phyloP scores from a whole-genome alignment of 1,139 yeast genomes.

The Candida labiduridarum region DNA sequence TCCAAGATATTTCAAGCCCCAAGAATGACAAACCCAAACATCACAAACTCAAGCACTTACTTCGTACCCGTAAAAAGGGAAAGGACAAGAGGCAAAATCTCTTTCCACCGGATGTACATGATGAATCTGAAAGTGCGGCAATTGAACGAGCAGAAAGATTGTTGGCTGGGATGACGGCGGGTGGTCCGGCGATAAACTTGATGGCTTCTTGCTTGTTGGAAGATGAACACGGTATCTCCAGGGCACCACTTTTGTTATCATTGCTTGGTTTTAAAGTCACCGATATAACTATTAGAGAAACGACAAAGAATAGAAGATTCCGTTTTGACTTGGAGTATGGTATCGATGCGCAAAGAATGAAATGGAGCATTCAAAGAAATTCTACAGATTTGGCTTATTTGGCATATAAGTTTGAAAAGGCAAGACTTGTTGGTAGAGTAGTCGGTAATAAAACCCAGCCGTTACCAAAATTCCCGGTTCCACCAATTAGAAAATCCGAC shows the following conservation, averaged over 20 bases:
- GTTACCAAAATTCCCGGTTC: constrained; percentile 35
- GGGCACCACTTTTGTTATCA: constrained; percentile 81
- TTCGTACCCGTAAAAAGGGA: constrained; percentile 31
- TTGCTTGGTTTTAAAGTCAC: constrained; percentile 68
- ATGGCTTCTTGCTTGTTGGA: constrained; percentile 74
- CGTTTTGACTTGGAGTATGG: constrained; percentile 85
- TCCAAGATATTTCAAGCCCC: constrained; percentile 10
- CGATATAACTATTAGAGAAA: constrained; percentile 47
- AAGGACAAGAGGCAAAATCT: constrained; percentile 25
- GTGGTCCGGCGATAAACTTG: constrained; percentile 78
- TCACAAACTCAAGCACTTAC: constrained; percentile 26
- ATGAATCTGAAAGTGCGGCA: constrained; percentile 31
- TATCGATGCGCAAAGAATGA: constrained; percentile 73
- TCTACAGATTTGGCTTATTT: constrained; percentile 70
- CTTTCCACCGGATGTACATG: constrained; percentile 21
- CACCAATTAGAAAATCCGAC: constrained; percentile 24
- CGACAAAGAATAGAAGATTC: constrained; percentile 56
- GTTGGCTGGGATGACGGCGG: constrained; percentile 65
- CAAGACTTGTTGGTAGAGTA: constrained; percentile 20
- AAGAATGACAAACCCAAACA: constrained; percentile 19
- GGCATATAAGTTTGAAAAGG: constrained; percentile 67
- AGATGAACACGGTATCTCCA: constrained; percentile 75
- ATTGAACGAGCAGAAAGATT: constrained; percentile 63
- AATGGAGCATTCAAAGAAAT: constrained; percentile 79
- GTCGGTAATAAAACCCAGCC: constrained; percentile 29